Percentiles rank a stretch among this genome's conserved stretches.
Evolutionary conservation across 2,329 filamentous ascomycete genomes (phyloP).

Genomic region (Pestalotiopsis sp.): DNA sequence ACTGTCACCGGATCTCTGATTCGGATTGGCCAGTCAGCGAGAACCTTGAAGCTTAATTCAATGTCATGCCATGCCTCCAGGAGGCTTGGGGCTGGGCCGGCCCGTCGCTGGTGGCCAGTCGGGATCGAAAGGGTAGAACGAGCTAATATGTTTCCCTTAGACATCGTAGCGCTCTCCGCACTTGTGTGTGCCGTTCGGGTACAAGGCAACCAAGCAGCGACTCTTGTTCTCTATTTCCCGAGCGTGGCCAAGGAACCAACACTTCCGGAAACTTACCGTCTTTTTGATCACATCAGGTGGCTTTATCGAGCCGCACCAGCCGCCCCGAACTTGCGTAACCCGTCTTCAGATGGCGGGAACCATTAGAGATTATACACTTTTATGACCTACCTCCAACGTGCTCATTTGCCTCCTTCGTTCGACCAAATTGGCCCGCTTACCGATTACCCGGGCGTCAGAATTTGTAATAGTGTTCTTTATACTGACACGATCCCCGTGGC

Average conservation of each 20-base stretch:
- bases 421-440: no score
- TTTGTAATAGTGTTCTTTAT: no score
- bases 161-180: background rate
- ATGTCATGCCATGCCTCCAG: background rate
- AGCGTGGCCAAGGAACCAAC: no score
- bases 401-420: no score
- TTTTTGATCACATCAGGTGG: no score
- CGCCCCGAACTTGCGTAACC: background rate
- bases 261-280: no score
- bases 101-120: background rate
- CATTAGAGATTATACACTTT: background rate
- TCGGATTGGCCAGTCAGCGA: background rate
- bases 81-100: background rate
- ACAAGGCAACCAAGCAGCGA: background rate
- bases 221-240: no score
- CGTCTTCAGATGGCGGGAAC: background rate
- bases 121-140: background rate
- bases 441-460: no score
- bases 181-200: background rate
- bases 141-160: no score
- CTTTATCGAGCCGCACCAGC: background rate
- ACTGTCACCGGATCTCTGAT: background rate
- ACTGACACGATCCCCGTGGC: no score
- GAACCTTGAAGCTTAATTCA: background rate
- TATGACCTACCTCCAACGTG: background rate